Base-by-base conservation (phyloP, 495 filamentous ascomycete species). In the Penicillium argentinense region DNA sequence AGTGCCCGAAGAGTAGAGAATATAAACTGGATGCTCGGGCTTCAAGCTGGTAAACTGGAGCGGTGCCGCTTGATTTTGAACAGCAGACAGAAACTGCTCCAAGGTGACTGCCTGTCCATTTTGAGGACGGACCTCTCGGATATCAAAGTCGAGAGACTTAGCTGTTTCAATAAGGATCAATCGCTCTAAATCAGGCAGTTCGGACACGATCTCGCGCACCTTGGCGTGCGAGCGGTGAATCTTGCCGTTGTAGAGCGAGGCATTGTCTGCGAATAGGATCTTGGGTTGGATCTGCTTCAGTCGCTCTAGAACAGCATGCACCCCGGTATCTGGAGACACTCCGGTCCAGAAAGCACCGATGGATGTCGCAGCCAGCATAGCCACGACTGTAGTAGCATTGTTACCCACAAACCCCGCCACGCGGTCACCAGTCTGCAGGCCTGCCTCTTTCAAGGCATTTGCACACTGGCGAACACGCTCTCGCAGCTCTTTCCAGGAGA, bases 261-360 rank as follows among this genome's bases (percentile, higher is more conserved):
- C 88, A 58, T 90, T 91, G 67, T 96, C 91, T 6, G 88, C 82
- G 56, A 97, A 92, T 9, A 97, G 70, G 6, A 92, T 63, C 39
- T 78, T 81, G 2, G 91, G 91, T 45, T 85, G 76, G 40, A 97
- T 87, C 74, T 97, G 91, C 48, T 73, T 74, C 41, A 96, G 67
- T 7, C 91, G 81, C 54, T 96, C 91, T 12, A 97, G 67, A 3
- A 96, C 89, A 5, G 83, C 84, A 56, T 84, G 80, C 4, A 83
- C 77, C n/a, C 89, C 89, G 23, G 81, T 90, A 61, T 95, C 89
- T 0, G 88, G 87, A 51, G 86, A 91, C 33, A 95, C 85, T 2
- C 87, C 88, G 1, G 90, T 92, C 90, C 90, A 97, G 30, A 92
- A 79, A n/a, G 86, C 89, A 14, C 91, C 91, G 9, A 96, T 65